Evolutionary conservation across 1,284 basidiomycete genomes (phyloP).

Genomic region (Rhizoctonia solani): DNA sequence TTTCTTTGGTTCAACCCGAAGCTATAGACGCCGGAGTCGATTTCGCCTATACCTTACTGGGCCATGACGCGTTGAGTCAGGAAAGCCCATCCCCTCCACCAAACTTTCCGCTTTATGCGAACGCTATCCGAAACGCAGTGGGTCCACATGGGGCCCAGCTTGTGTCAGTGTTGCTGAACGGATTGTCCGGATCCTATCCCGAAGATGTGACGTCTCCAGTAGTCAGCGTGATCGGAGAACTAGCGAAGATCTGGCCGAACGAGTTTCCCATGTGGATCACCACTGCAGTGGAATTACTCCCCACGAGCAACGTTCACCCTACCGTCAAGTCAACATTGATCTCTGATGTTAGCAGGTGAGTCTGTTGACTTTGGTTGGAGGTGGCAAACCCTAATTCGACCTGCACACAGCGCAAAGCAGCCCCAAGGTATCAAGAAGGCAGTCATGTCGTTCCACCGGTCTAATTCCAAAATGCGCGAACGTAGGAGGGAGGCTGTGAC

Average conservation of each 20-base stretch:
- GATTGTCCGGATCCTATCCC: slow-evolving; percentile 84
- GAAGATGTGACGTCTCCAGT: slow-evolving; percentile 80
- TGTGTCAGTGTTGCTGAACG: slow-evolving; percentile 70
- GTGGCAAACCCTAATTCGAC: slow-evolving; percentile 19
- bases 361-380: slow-evolving; percentile 36
- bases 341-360: slow-evolving; percentile 71
- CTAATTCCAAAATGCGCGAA: slow-evolving; percentile 41
- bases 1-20: slow-evolving; percentile 80
- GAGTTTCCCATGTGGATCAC: slow-evolving; percentile 76
- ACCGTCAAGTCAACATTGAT: slow-evolving; percentile 78
- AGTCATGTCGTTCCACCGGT: slow-evolving; percentile 48
- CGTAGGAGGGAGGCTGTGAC: slow-evolving; percentile 36
- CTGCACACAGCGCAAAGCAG: slow-evolving; percentile 61
- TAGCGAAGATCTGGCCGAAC: slow-evolving; percentile 67
- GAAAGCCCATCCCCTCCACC: slow-evolving; percentile 44
- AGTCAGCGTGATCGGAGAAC: slow-evolving; percentile 74
- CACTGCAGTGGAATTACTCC: slow-evolving; percentile 70
- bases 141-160: slow-evolving; percentile 77
- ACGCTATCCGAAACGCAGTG: slow-evolving; percentile 68
- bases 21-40: slow-evolving; percentile 83
- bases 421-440: slow-evolving; percentile 81
- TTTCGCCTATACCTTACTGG: slow-evolving; percentile 72
- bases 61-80: slow-evolving; percentile 65
- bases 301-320: slow-evolving; percentile 62
- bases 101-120: slow-evolving; percentile 66